Percentiles rank a stretch among this genome's conserved stretches.
Conservation (phyloP, 73 alveolate species). For the Tetrahymena elliotti region DNA sequence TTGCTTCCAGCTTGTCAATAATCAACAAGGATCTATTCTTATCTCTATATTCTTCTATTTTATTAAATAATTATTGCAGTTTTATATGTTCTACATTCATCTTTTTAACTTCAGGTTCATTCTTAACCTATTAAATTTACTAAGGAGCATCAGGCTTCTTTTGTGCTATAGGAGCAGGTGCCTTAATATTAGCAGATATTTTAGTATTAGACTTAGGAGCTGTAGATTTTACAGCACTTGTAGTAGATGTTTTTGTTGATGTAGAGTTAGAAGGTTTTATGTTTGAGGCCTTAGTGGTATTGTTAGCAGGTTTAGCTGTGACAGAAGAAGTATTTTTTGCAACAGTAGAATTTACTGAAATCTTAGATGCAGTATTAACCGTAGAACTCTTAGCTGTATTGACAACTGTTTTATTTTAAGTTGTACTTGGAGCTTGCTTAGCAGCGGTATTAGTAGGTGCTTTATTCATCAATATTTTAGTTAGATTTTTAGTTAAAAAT, state of each 20-base stretch:
- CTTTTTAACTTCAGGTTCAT: not conserved
- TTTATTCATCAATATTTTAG: too few relatives aligned
- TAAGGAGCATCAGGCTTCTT: not conserved
- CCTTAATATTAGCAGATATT: not conserved
- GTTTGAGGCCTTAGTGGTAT: not conserved
- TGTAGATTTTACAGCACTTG: not conserved
- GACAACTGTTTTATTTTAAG: not conserved
- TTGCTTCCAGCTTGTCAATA: not conserved
- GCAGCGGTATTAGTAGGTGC: not conserved
- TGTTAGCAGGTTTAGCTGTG: not conserved
- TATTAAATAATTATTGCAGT: not conserved
- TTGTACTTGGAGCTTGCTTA: not conserved
- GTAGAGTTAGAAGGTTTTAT: not conserved
- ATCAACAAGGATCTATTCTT: not conserved
- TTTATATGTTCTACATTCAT: not conserved
- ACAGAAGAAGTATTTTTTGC: not conserved
- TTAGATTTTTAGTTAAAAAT: too few relatives aligned
- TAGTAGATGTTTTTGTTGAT: not conserved
- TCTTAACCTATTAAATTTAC: not conserved
- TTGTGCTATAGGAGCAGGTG: not conserved
- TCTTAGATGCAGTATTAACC: not conserved
- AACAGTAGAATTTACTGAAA: not conserved
- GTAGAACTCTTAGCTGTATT: not conserved
- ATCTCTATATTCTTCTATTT: not conserved
- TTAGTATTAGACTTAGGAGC: not conserved